phyloP scores from a whole-genome alignment of 2,329 filamentous ascomycete species.

The Dothistroma pini region DNA sequence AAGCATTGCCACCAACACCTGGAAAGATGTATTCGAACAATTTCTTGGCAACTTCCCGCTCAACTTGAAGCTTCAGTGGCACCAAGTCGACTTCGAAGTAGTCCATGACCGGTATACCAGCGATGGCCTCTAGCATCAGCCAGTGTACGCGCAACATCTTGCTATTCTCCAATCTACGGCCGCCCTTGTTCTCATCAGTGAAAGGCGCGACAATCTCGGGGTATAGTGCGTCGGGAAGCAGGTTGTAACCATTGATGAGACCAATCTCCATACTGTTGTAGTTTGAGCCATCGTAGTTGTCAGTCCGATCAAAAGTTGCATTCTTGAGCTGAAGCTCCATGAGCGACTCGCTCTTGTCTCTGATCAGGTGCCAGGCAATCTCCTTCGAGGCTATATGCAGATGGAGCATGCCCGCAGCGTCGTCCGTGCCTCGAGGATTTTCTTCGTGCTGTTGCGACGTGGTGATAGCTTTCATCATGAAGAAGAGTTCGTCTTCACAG shows the following conservation, averaged over 20 bases:
- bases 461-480: slow-evolving; percentile 99
- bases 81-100: slow-evolving; percentile 94
- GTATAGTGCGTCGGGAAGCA: slow-evolving; percentile 86
- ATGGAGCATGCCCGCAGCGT: slow-evolving; percentile 71
- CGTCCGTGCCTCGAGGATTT: slow-evolving; percentile 62
- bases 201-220: slow-evolving; percentile 95
- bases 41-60: slow-evolving; percentile 86
- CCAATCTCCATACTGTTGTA: slow-evolving; percentile 88
- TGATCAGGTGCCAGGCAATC: slow-evolving; percentile 95
- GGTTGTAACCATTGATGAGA: slow-evolving; percentile 81
- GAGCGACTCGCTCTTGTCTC: slow-evolving; percentile 71
- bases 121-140: slow-evolving; percentile 98
- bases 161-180: slow-evolving; percentile 59
- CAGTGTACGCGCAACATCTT: slow-evolving; percentile 95
- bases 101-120: slow-evolving; percentile 94
- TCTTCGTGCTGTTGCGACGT: slow-evolving; percentile 84
- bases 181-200: slow-evolving; percentile 58
- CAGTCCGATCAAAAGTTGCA: slow-evolving; percentile 88
- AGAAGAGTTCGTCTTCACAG: slow-evolving; percentile 97
- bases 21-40: slow-evolving; percentile 98
- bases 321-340: slow-evolving; percentile 91
- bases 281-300: slow-evolving; percentile 96
- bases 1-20: slow-evolving; percentile 58
- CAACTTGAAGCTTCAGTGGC: slow-evolving; percentile 88
- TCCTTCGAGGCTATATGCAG: slow-evolving; percentile 95